A percentile compares a stretch with the other conserved stretches of the same genome.
These are phyloP conservation scores for Ogataea philodendri DNA, from an alignment of 805 yeast species.

Conservation along the genomic window DNA sequence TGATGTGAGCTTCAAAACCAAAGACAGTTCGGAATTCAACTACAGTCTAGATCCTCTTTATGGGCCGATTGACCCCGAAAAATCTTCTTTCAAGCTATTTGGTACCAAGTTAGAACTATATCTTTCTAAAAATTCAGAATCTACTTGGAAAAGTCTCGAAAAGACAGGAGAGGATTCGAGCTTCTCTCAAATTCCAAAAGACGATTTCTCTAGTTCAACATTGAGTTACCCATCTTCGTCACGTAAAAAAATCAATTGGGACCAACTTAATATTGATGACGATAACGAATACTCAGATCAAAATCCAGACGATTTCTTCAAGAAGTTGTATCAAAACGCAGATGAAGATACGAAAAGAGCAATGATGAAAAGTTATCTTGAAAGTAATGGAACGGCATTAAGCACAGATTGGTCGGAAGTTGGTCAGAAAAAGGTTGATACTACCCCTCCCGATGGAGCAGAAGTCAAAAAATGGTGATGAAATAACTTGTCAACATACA, in stretches of 20 bases:
- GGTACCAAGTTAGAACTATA: constrained; percentile 73
- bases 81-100: constrained; percentile 50
- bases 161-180: constrained; percentile 21
- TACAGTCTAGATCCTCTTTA: constrained; percentile 55
- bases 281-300: constrained; percentile 43
- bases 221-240: constrained; percentile 63
- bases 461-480: constrained; percentile 52
- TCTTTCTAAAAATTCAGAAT: constrained; percentile 44
- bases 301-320: constrained; percentile 68
- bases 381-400: constrained; percentile 89
- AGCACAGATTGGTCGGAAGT: constrained; percentile 96
- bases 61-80: constrained; percentile 46
- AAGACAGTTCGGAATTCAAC: constrained; percentile 47
- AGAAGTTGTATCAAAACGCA: constrained; percentile 68
- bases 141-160: constrained; percentile 58
- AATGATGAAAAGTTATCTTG: constrained; percentile 94
- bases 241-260: constrained; percentile 67
- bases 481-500: constrained; percentile 1
- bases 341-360: constrained; percentile 89
- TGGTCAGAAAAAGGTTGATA: constrained; percentile 56
- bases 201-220: constrained; percentile 8
- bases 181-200: constrained; percentile 5
- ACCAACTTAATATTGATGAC: constrained; percentile 41
- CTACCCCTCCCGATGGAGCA: constrained; percentile 75
- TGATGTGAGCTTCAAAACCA: constrained; percentile 46